Percentiles rank a stretch among this genome's conserved stretches.
phyloP scores from a whole-genome alignment of 495 filamentous ascomycete genomes.

The Tirmania nivea region DNA sequence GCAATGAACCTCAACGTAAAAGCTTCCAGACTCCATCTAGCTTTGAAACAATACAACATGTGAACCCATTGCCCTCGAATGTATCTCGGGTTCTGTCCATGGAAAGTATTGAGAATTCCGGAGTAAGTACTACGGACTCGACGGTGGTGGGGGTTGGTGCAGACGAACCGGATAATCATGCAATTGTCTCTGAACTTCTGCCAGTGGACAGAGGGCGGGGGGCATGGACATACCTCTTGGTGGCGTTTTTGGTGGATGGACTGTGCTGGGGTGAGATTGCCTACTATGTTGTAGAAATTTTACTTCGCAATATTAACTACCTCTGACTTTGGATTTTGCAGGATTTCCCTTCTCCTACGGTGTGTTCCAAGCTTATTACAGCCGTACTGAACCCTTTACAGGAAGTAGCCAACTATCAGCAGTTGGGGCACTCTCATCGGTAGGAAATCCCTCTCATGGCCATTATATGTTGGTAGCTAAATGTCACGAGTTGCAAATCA shows the following conservation, averaged over 20 bases:
- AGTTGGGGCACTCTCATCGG: conserved; percentile 22
- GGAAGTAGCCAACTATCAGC: conserved; percentile 14
- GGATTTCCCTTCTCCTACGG: conserved; percentile 42
- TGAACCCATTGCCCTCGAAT: too few species aligned
- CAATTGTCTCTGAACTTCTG: conserved; percentile 22
- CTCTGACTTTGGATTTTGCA: conserved; percentile 10
- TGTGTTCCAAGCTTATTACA: conserved; percentile 30
- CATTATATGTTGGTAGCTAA: too few species aligned
- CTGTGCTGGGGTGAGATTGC: conserved; percentile 37
- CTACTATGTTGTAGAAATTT: background rate
- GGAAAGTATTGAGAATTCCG: too few species aligned
- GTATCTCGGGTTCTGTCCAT: too few species aligned
- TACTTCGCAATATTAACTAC: too few species aligned
- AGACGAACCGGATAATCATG: background rate
- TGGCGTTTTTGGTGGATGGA: conserved; percentile 41
- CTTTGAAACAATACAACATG: too few species aligned
- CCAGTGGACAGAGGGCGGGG: conserved; percentile 36
- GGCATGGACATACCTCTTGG: conserved; percentile 43
- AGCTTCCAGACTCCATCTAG: too few species aligned
- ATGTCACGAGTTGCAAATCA: background rate
- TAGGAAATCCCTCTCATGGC: background rate
- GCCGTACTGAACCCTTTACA: conserved; percentile 21
- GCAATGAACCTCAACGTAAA: too few species aligned
- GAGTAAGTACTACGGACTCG: too few species aligned
- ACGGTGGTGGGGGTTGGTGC: background rate